Evolutionary conservation across 2,329 filamentous ascomycete species (phyloP).

Genomic region (Colletotrichum trifolii): DNA sequence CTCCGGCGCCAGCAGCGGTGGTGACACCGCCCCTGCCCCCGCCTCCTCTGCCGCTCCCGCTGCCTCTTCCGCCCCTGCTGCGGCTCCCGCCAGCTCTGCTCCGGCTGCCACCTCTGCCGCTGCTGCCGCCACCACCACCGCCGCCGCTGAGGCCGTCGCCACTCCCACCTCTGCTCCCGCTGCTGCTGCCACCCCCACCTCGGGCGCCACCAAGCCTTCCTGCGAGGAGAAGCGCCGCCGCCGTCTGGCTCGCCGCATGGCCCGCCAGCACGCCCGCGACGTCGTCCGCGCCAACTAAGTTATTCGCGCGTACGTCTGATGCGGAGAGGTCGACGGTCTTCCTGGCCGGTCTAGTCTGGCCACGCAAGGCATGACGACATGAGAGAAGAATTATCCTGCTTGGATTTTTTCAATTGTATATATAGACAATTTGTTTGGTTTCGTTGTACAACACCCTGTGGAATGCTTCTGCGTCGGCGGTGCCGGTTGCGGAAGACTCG

Average conservation of each 20-base stretch:
- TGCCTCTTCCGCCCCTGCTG: conserved; percentile 25
- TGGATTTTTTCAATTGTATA: conserved; percentile 32
- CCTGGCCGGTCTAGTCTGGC: neutral
- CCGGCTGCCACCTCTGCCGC: conserved; percentile 37
- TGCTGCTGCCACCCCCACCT: conserved; percentile 10
- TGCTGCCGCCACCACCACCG: conserved; percentile 33
- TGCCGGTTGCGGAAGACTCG: conserved; percentile 11
- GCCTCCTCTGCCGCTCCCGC: conserved; percentile 39
- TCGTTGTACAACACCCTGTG: conserved; percentile 21
- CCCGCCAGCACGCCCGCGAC: conserved; percentile 37
- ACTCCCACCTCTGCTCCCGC: conserved; percentile 20
- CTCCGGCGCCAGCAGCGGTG: conserved; percentile 15
- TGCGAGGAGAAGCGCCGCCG: conserved; percentile 36
- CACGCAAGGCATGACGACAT: conserved; percentile 18
- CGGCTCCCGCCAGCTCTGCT: conserved; percentile 39
- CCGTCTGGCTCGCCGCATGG: conserved; percentile 33
- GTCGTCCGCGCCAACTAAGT: conserved; percentile 25
- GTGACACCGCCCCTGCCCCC: conserved; percentile 37
- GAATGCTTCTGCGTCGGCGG: conserved; percentile 29
- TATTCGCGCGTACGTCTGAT: neutral
- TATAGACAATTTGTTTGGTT: conserved; percentile 27
- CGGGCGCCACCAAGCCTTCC: conserved; percentile 23
- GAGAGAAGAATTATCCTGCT: conserved; percentile 9
- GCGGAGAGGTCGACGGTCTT: neutral
- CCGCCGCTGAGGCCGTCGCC: conserved; percentile 32